These are phyloP conservation scores for Salvia miltiorrhiza DNA, from an alignment of 257 asterid genomes.

Conservation along the genomic window DNA sequence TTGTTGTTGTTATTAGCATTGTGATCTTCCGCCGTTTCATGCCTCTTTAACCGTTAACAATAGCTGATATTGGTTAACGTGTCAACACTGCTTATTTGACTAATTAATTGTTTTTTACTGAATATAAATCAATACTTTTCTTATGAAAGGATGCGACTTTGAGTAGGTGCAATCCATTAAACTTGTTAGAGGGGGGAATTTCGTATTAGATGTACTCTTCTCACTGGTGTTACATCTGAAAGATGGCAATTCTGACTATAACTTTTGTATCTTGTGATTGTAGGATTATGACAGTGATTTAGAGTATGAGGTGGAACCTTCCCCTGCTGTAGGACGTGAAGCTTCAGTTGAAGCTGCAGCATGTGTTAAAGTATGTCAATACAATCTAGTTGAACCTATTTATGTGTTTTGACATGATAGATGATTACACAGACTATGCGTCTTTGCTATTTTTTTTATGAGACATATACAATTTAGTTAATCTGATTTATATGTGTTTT, in stretches of 20 bases:
- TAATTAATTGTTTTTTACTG: neutral
- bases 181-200: neutral
- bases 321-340: slow-evolving; percentile 65
- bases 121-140: neutral
- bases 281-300: slow-evolving; percentile 91
- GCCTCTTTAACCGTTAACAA: neutral
- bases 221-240: slow-evolving; percentile 2
- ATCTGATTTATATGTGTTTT: slow-evolving; percentile 5
- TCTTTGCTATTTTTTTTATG: neutral
- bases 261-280: slow-evolving; percentile 17
- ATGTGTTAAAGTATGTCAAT: slow-evolving; percentile 57
- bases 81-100: neutral
- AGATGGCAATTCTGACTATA: slow-evolving; percentile 5
- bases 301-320: slow-evolving; percentile 68
- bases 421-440: neutral
- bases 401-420: too few species aligned
- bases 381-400: too few species aligned
- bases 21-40: slow-evolving; percentile 12
- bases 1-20: neutral
- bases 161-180: neutral
- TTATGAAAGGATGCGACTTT: neutral
- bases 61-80: neutral
- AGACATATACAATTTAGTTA: neutral
- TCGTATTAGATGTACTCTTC: neutral
- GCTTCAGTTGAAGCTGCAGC: slow-evolving; percentile 77